These are phyloP conservation scores for Oryza glumipatula DNA, from an alignment of 176 grass and related monocot species.

Conservation along the genomic window DNA sequence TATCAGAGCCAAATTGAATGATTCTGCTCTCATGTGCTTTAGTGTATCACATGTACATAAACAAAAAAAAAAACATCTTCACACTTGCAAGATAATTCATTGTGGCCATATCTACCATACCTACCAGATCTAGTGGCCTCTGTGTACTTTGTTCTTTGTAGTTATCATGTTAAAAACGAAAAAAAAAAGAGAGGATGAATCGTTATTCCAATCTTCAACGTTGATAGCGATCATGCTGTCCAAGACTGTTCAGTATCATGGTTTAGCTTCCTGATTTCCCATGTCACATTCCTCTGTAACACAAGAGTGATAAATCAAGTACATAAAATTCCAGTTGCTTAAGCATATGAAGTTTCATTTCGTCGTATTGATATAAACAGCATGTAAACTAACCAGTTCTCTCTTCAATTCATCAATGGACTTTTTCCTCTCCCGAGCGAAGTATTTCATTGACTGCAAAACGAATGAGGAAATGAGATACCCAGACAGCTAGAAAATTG, in stretches of 20 bases:
- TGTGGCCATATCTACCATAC: not conserved
- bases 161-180: not conserved
- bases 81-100: not conserved
- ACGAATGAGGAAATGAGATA: constrained; percentile 9
- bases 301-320: constrained; percentile 9
- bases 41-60: constrained; percentile 13
- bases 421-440: constrained; percentile 56
- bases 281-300: constrained; percentile 41
- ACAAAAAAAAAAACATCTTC: not conserved
- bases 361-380: not conserved
- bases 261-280: constrained; percentile 44
- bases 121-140: not conserved
- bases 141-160: not conserved
- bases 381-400: constrained; percentile 57
- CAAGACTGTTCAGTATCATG: not conserved
- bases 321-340: constrained; percentile 10
- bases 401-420: constrained; percentile 65
- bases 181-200: not conserved
- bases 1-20: too few species aligned
- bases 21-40: not conserved
- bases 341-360: not conserved
- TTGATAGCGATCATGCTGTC: not conserved
- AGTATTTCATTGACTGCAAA: constrained; percentile 84
- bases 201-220: not conserved
- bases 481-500: not conserved